phyloP scores from a whole-genome alignment of 148 eudicot species.

The Vaccinium vitisidaea region DNA sequence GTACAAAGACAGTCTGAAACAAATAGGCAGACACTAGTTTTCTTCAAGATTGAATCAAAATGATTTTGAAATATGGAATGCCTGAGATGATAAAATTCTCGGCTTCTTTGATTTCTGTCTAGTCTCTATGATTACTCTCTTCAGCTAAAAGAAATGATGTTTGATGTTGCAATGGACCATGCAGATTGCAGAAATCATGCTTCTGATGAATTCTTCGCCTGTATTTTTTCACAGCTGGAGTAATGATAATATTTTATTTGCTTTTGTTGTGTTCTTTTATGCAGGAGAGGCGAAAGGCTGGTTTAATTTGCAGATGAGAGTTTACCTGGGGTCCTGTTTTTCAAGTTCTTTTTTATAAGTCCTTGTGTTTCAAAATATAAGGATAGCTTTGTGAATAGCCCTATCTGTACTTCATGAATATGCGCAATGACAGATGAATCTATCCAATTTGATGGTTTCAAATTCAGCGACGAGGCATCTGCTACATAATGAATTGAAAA shows the following conservation, averaged over 20 bases:
- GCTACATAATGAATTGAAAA: neutral
- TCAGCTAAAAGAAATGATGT: neutral
- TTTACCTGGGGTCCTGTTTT: constrained; percentile 90
- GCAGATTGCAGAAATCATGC: neutral
- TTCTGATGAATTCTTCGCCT: neutral
- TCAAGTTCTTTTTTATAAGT: constrained; percentile 51
- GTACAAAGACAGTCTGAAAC: neutral
- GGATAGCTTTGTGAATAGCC: neutral
- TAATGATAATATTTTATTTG: neutral
- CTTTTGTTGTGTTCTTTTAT: constrained; percentile 11
- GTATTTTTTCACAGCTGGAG: neutral
- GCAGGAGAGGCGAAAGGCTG: constrained; percentile 61
- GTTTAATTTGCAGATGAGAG: constrained; percentile 37
- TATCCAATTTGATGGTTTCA: neutral
- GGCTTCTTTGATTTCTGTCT: neutral
- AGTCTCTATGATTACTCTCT: neutral
- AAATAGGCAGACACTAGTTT: neutral
- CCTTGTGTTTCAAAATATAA: neutral
- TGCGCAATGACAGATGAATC: neutral
- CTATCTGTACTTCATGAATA: neutral
- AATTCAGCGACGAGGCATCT: neutral
- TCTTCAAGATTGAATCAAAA: neutral
- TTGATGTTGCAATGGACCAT: neutral
- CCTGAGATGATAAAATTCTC: neutral
- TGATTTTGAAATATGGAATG: neutral